phyloP scores from a whole-genome alignment of 75 land plant genomes.

The Pinus albicaulis region DNA sequence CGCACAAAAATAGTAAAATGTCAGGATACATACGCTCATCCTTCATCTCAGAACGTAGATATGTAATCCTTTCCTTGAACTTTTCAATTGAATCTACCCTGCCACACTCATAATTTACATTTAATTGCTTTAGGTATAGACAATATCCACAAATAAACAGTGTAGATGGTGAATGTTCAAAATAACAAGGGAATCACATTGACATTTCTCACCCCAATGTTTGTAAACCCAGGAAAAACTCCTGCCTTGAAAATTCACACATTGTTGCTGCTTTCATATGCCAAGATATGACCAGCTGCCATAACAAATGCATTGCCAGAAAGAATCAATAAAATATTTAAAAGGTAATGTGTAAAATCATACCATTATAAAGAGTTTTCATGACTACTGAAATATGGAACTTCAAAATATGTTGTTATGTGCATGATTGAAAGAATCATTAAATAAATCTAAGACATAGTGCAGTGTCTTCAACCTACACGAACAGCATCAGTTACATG shows the following conservation, averaged over 20 bases:
- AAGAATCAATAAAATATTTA: not conserved
- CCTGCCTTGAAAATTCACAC: slow-evolving; percentile 96
- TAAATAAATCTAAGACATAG: not conserved
- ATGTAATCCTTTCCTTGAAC: slow-evolving; percentile 70
- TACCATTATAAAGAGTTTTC: not conserved
- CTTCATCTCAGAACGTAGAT: slow-evolving; percentile 84
- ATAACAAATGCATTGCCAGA: not conserved
- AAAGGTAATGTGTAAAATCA: not conserved
- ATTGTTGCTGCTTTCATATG: slow-evolving; percentile 99
- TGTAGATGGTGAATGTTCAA: not conserved
- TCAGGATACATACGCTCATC: slow-evolving; percentile 78
- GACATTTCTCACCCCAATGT: slow-evolving; percentile 62
- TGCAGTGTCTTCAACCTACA: not conserved
- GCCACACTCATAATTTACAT: slow-evolving; percentile 21
- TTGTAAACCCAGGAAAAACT: slow-evolving; percentile 87
- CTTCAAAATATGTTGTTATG: not conserved
- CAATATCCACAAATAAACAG: not conserved
- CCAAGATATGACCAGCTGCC: slow-evolving; percentile 93
- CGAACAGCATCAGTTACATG: not conserved
- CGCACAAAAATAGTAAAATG: not conserved
- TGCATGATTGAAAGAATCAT: not conserved
- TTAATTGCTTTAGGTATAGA: not conserved
- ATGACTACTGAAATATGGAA: not conserved
- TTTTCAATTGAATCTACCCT: slow-evolving; percentile 95
- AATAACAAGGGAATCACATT: not conserved